Base-by-base conservation (phyloP, 331 rosid species). In the Cydonia oblonga region DNA sequence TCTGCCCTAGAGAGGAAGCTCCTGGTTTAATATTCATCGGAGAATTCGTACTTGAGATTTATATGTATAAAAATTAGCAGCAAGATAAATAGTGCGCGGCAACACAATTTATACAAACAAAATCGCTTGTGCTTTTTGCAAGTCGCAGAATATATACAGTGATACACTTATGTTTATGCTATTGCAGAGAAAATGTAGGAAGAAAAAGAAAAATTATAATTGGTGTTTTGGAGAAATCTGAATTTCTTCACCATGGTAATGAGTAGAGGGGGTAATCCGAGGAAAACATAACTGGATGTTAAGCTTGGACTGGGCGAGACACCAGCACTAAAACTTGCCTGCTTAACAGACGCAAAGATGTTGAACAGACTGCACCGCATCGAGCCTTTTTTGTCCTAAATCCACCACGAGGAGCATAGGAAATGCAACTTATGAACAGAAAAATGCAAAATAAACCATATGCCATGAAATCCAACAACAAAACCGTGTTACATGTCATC, bases 381-480 rank as follows among this genome's bases (percentile, higher is more conserved):
- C 20, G 15, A 58, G 76, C 81, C 74, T 60, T 79, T 76, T 76
- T 46, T 53, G 74, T 80, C 75, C 76, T 24, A 49, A 60, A 63
- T 78, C 68, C 64, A 76, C 70, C 0, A 38, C 70, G 81, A 64
- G 35, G 5, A 8, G 44, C 16, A 76, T 25, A 10, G 15, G 5
- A 25, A 24, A 18, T 5, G n/a, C 29, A 20, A 42, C 22, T 60
- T 60, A 42, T 11, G 28, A 72, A 19, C 42, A 59, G 2, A 42
- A 10, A 64, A 11, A 6, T 42, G 58, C 24, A 59, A 38, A 40
- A 35, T 24, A n/a, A 57, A 57, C 16, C 74, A 70, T 20, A 70
- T 13, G 33, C 51, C 63, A 53, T 33, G 25, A 54, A 49, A 26
- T 18, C 72, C 61, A 49, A 51, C 8, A 49, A 51, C 14, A 28